Evolutionary conservation across 768 basidiomycete genomes (phyloP), one percentile per base, ranked within the genome.

Genomic region (Phylloporus rhodoxanthus): DNA sequence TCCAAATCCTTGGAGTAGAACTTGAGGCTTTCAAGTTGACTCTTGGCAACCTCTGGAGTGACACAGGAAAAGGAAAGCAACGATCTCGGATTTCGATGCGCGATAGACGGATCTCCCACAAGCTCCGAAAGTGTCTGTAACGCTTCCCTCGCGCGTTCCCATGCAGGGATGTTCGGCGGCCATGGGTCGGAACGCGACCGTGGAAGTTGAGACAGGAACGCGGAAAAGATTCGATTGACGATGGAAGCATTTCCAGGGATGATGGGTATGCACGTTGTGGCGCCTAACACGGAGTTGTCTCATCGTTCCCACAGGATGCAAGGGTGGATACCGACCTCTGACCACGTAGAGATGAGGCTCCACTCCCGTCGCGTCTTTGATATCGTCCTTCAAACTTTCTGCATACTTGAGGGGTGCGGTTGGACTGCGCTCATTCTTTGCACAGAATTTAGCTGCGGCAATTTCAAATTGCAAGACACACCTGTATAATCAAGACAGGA

Each of bases 401-500:
- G 84, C 85, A 49, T 80, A 75, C 55, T 73, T 73, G 28, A 75
- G 65, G 2, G 83, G 79, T 49, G 74, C 78, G 11, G 74, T 62
- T 25, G 76, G 71, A 54, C 77, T 82, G 10, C 69, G 68, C 50
- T 87, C 84, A 5, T 83, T 84, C 85, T 87, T 40, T 46, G 25
- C 17, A 20, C 43, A 26, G 23, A n/a, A 13, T 8, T 61, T 33
- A 54, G 52, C 21, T 21, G 25, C 38, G 23, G 30, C 14, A 28
- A 21, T n/a, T 10, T 10, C 9, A 41, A 36, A 41, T 19, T 9
- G 36, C 26, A 9, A 9, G 15, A 60, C 71, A 48, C 46, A 85
- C 85, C 67, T 87, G 85, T 37, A 88, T 75, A 17, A 88, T 77
- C 11, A 88, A 70, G 10, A 84, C 78, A 2, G 87, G 87, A 53